These are phyloP conservation scores for Puccinia hordei DNA, from an alignment of 1,284 basidiomycete species.

Conservation along the genomic window DNA sequence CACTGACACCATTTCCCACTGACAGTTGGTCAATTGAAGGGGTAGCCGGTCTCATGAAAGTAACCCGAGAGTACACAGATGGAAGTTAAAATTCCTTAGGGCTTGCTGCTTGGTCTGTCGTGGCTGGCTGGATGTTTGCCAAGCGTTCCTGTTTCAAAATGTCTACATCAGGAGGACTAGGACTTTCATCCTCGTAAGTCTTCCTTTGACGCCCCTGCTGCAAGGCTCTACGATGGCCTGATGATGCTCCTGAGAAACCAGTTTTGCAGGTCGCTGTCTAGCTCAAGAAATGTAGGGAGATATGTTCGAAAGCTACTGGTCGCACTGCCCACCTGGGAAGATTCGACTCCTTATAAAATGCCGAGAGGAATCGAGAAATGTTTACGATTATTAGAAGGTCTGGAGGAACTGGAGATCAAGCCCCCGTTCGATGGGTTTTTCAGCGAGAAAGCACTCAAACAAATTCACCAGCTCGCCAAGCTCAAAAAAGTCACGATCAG, in stretches of 20 bases:
- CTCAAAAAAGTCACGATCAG: neutral
- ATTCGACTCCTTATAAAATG: neutral
- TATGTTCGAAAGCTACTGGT: slow-evolving; percentile 7
- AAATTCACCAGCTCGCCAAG: neutral
- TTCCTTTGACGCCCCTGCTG: no score
- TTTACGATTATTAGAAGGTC: neutral
- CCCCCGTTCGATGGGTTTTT: slow-evolving; percentile 18
- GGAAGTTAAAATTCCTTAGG: slow-evolving; percentile 24
- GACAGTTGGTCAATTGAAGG: neutral
- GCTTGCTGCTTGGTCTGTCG: slow-evolving; percentile 23
- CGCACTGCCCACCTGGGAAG: slow-evolving; percentile 13
- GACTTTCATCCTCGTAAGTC: slow-evolving; percentile 12
- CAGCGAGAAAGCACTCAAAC: slow-evolving; percentile 1
- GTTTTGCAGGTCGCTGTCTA: slow-evolving; percentile 20
- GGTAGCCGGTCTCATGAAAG: neutral
- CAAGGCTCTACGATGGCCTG: no score
- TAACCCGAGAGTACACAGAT: neutral
- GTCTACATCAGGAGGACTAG: slow-evolving; percentile 1
- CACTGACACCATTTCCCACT: no score
- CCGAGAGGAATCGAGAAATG: neutral
- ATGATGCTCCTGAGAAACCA: neutral
- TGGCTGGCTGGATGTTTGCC: slow-evolving; percentile 6
- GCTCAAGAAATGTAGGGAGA: slow-evolving; percentile 2
- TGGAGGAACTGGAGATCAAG: slow-evolving; percentile 15
- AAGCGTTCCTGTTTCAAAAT: slow-evolving; percentile 19